Evolutionary conservation across 768 basidiomycete species (phyloP).

Genomic region (Tricholoma sp.): DNA sequence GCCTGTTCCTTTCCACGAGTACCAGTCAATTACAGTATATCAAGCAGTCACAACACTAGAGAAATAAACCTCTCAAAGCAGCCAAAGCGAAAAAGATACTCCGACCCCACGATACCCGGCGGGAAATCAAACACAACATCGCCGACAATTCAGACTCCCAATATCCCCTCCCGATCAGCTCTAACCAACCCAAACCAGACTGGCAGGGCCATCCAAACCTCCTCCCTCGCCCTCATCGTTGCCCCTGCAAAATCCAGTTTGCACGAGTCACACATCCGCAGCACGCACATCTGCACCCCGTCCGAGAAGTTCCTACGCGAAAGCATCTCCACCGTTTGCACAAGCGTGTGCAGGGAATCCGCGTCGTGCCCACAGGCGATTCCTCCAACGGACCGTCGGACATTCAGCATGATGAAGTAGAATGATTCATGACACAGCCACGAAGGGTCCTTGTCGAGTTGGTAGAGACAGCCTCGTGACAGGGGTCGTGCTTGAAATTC

Average conservation of each 20-base stretch:
- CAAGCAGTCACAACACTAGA: too few relatives aligned
- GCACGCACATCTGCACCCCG: slow-evolving; percentile 46
- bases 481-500: slow-evolving; percentile 49
- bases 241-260: slow-evolving; percentile 40
- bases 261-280: slow-evolving; percentile 49
- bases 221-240: slow-evolving; percentile 40
- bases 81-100: too few relatives aligned
- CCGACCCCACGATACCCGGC: too few relatives aligned
- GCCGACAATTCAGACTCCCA: too few relatives aligned
- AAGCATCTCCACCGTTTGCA: slow-evolving; percentile 69
- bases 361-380: slow-evolving; percentile 69
- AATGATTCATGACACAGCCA: slow-evolving; percentile 59
- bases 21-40: too few relatives aligned
- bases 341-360: slow-evolving; percentile 65
- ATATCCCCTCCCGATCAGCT: not conserved
- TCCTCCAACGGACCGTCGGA: slow-evolving; percentile 64
- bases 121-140: too few relatives aligned
- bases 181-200: slow-evolving; percentile 54
- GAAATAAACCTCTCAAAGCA: too few relatives aligned
- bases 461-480: slow-evolving; percentile 46
- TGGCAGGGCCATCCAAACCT: slow-evolving; percentile 59
- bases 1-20: too few relatives aligned
- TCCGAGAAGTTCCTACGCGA: slow-evolving; percentile 65
- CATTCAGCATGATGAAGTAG: slow-evolving; percentile 72
- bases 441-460: slow-evolving; percentile 27